A percentile compares a stretch with the other conserved stretches of the same genome.
phyloP scores from a whole-genome alignment of 371 early-diverging fungal species.

The Globomyces sp. region DNA sequence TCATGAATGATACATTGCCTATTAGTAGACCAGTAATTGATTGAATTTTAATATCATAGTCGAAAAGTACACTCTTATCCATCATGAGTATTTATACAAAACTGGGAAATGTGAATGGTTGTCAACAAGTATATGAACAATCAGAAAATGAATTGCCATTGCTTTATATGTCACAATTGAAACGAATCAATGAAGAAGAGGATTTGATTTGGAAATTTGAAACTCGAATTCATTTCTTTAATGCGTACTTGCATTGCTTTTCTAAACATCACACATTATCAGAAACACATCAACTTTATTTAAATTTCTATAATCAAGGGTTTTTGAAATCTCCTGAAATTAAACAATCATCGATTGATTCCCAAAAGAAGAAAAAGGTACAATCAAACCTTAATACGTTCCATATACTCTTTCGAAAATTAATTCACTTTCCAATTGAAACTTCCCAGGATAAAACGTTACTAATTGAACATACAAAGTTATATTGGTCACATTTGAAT shows the following conservation, averaged over 20 bases:
- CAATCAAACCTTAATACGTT: background rate
- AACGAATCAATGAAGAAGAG: background rate
- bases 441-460: background rate
- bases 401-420: background rate
- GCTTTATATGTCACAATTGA: background rate
- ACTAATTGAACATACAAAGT: background rate
- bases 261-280: background rate
- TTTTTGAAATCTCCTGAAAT: background rate
- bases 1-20: background rate
- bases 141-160: background rate
- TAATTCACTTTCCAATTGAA: background rate
- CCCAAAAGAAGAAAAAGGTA: background rate
- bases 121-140: background rate
- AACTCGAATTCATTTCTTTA: background rate
- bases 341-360: no score
- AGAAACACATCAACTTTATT: no score
- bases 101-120: background rate
- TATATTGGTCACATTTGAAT: background rate
- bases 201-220: background rate
- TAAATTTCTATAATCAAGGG: background rate
- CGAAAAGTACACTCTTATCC: background rate
- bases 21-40: background rate
- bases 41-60: no score
- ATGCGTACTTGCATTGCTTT: background rate
- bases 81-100: slow-evolving; percentile 1